Evolutionary conservation across 108 stramenopile genomes (phyloP).

Genomic region (Parietichytrium sp.): DNA sequence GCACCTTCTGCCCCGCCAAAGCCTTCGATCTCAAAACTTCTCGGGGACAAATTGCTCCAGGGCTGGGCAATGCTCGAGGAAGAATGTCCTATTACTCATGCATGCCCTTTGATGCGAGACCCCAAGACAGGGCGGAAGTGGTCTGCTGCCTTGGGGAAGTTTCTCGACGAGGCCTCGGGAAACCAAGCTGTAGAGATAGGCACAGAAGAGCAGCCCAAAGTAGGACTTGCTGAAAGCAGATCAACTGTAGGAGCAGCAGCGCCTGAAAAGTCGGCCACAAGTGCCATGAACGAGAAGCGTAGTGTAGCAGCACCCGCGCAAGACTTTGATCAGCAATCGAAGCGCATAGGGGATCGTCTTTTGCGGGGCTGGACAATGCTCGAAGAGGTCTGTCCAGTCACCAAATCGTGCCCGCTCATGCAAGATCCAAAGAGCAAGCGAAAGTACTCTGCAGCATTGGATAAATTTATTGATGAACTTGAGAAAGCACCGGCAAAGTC

Average conservation of each 20-base stretch:
- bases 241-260: background rate
- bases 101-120: background rate
- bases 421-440: background rate
- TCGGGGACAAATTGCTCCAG: background rate
- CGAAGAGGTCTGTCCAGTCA: slow-evolving; percentile 13
- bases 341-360: slow-evolving; percentile 30
- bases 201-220: background rate
- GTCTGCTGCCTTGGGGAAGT: background rate
- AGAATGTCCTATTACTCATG: slow-evolving; percentile 2
- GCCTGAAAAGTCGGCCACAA: background rate
- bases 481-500: background rate
- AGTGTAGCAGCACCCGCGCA: no score
- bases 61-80: slow-evolving; percentile 31
- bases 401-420: slow-evolving; percentile 28
- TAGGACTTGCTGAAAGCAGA: background rate
- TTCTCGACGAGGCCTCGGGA: background rate
- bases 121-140: background rate
- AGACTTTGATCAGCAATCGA: background rate
- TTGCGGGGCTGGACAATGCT: slow-evolving; percentile 27
- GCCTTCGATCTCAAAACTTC: background rate
- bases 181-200: no score
- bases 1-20: background rate
- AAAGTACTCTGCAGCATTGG: slow-evolving; percentile 29
- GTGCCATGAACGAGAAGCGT: no score
- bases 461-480: slow-evolving; percentile 11